Evolutionary conservation across 306 rosid species (phyloP).

Genomic region (Begonia masoniana): DNA sequence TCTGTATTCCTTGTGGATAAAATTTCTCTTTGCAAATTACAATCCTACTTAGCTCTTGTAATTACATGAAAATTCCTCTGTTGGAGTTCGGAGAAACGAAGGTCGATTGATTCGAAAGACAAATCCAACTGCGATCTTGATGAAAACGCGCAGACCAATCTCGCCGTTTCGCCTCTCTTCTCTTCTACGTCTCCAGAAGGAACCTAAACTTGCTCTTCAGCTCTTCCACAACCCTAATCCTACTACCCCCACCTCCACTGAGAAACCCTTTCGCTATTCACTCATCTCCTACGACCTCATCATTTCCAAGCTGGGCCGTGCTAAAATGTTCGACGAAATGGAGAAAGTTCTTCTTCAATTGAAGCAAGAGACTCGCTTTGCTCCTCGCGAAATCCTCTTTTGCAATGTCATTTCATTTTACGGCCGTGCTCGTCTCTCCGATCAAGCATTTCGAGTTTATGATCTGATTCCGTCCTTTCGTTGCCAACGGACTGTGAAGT

Average conservation of each 20-base stretch:
- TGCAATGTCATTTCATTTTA: constrained; percentile 63
- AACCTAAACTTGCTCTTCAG: constrained; percentile 43
- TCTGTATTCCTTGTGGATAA: too few relatives aligned
- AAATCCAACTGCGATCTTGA: not conserved
- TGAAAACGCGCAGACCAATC: constrained; percentile 33
- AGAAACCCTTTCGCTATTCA: constrained; percentile 33
- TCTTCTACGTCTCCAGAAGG: constrained; percentile 51
- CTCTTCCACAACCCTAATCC: constrained; percentile 52
- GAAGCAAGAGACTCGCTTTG: constrained; percentile 33
- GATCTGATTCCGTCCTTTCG: constrained; percentile 37
- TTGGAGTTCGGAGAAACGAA: not conserved
- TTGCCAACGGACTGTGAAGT: constrained; percentile 38
- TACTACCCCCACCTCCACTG: constrained; percentile 1
- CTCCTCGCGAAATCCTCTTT: constrained; percentile 42
- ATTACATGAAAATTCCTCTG: too few relatives aligned
- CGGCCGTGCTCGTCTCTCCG: constrained; percentile 45
- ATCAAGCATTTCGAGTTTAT: constrained; percentile 39
- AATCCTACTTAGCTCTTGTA: too few relatives aligned
- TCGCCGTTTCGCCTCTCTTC: constrained; percentile 65
- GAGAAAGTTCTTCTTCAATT: constrained; percentile 47
- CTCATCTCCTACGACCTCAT: constrained; percentile 61
- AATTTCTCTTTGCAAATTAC: too few relatives aligned
- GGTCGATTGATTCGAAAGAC: too few relatives aligned
- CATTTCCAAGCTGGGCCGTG: constrained; percentile 42
- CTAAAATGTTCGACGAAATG: constrained; percentile 64